phyloP scores from a whole-genome alignment of 441 rosid species.

The Adansonia gregorii region DNA sequence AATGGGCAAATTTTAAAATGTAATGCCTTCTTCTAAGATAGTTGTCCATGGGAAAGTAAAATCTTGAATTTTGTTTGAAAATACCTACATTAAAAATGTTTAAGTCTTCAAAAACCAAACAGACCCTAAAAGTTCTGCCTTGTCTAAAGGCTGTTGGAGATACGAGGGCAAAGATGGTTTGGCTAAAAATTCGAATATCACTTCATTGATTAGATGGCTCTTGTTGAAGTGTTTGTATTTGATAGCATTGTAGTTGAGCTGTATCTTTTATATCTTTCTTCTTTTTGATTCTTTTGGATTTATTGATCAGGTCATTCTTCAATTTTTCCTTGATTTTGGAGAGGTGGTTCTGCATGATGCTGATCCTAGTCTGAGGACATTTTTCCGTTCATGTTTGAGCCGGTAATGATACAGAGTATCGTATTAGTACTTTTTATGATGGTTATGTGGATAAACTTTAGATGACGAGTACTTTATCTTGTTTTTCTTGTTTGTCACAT shows the following conservation, averaged over 20 bases:
- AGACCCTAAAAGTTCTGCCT: background rate
- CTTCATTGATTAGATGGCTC: background rate
- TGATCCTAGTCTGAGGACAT: constrained; percentile 77
- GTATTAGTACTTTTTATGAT: background rate
- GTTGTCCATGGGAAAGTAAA: background rate
- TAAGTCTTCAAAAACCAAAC: background rate
- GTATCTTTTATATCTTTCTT: constrained; percentile 6
- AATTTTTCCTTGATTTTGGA: constrained; percentile 88
- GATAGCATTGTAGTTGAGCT: background rate
- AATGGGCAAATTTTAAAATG: background rate
- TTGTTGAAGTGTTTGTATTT: background rate
- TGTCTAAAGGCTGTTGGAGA: background rate
- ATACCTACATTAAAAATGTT: background rate
- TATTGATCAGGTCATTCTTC: constrained; percentile 70
- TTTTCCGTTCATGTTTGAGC: constrained; percentile 91
- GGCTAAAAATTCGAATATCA: background rate
- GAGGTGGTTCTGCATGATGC: constrained; percentile 92
- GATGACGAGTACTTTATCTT: background rate
- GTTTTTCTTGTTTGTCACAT: background rate
- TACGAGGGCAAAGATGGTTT: background rate
- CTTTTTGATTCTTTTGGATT: constrained; percentile 9
- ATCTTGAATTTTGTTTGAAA: background rate
- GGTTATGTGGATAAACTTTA: background rate
- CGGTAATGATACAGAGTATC: constrained; percentile 53
- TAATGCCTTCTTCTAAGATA: background rate